Evolutionary conservation across 257 asterid species (phyloP).

Genomic region (Salvia miltiorrhiza): DNA sequence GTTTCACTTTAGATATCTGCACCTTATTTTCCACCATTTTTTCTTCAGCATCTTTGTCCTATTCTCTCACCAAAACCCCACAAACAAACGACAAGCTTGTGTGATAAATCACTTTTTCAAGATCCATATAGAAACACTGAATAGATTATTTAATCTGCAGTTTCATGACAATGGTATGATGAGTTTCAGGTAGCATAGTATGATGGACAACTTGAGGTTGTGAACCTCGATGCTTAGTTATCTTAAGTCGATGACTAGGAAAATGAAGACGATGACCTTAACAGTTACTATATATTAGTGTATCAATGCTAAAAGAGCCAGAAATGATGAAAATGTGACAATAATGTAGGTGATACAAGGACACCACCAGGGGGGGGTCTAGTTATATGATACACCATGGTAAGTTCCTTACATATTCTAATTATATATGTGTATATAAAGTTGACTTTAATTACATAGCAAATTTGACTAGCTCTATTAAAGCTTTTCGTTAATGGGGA

Average conservation of each 20-base stretch:
- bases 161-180: too few relatives aligned
- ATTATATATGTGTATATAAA: background rate
- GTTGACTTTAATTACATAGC: background rate
- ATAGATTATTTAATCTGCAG: too few relatives aligned
- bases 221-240: background rate
- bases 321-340: too few relatives aligned
- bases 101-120: background rate
- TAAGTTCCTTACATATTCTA: too few relatives aligned
- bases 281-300: too few relatives aligned
- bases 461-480: background rate
- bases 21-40: background rate
- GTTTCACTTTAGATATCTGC: background rate
- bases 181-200: too few relatives aligned
- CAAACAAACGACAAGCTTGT: background rate
- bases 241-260: background rate
- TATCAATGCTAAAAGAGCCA: too few relatives aligned
- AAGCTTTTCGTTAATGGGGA: background rate
- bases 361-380: too few relatives aligned
- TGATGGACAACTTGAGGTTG: too few relatives aligned
- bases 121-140: background rate
- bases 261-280: background rate
- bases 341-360: too few relatives aligned
- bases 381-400: too few relatives aligned
- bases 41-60: background rate
- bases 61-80: background rate